Percentiles rank a stretch among this genome's conserved stretches.
Conservation (phyloP, 306 rosid genomes). For the Adenanthera pavonina region DNA sequence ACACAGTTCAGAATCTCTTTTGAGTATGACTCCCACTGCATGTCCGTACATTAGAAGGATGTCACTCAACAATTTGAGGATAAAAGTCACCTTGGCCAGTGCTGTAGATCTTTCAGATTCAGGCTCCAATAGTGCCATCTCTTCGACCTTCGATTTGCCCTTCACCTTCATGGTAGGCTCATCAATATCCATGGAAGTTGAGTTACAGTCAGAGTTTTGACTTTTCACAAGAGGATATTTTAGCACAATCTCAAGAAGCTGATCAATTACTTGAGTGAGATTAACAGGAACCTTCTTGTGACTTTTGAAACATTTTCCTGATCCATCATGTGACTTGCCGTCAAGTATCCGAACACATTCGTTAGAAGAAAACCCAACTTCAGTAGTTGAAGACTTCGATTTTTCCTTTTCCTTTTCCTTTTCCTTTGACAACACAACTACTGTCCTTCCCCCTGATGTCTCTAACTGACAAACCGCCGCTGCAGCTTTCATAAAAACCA, state of each 20-base stretch:
- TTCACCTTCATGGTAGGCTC: slow-evolving; percentile 87
- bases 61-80: slow-evolving; percentile 92
- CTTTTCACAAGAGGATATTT: slow-evolving; percentile 68
- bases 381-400: slow-evolving; percentile 64
- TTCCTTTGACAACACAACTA: slow-evolving; percentile 78
- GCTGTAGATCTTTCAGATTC: slow-evolving; percentile 88
- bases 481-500: slow-evolving; percentile 92
- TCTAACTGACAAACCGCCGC: slow-evolving; percentile 91
- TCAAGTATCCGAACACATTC: slow-evolving; percentile 84
- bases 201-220: slow-evolving; percentile 52
- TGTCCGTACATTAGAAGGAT: slow-evolving; percentile 94
- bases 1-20: slow-evolving; percentile 87
- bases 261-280: slow-evolving; percentile 95
- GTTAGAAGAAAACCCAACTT: slow-evolving; percentile 71
- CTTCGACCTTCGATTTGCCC: slow-evolving; percentile 95
- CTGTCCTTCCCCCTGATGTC: slow-evolving; percentile 88
- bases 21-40: slow-evolving; percentile 91
- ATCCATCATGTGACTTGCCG: slow-evolving; percentile 78
- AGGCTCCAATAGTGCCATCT: slow-evolving; percentile 58
- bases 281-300: slow-evolving; percentile 92
- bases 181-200: slow-evolving; percentile 86
- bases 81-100: slow-evolving; percentile 92
- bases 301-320: slow-evolving; percentile 78
- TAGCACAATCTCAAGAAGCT: slow-evolving; percentile 91
- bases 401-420: slow-evolving; percentile 93